Percentiles rank a stretch among this genome's conserved stretches.
These are phyloP conservation scores for Inonotus hispidus DNA, from an alignment of 1,284 basidiomycete species.

Conservation along the genomic window DNA sequence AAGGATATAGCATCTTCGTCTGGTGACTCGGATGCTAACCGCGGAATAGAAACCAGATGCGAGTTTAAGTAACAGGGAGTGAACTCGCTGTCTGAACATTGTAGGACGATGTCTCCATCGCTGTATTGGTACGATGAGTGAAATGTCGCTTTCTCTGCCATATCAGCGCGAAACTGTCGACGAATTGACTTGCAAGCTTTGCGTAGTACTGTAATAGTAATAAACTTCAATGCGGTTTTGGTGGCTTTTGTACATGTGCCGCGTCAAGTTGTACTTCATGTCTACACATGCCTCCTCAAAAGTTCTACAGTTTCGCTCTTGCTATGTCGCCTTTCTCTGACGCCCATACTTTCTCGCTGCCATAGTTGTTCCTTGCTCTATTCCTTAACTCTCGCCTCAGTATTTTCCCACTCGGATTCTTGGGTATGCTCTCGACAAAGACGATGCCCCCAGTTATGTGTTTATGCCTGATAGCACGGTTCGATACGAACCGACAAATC, in stretches of 20 bases:
- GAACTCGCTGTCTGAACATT: slow-evolving; percentile 9
- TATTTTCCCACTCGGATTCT: slow-evolving; percentile 72
- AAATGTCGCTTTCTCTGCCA: background rate
- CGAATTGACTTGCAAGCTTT: too few relatives aligned
- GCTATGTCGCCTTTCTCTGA: background rate
- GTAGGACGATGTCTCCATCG: slow-evolving; percentile 22
- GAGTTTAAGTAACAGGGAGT: slow-evolving; percentile 7
- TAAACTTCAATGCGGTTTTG: too few relatives aligned
- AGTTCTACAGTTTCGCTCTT: background rate
- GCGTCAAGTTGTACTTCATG: background rate
- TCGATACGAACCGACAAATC: slow-evolving; percentile 56
- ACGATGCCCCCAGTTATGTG: slow-evolving; percentile 60
- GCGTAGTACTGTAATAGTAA: too few relatives aligned
- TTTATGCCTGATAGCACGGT: slow-evolving; percentile 60
- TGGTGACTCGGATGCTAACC: background rate
- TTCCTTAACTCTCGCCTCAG: slow-evolving; percentile 57
- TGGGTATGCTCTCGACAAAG: slow-evolving; percentile 55
- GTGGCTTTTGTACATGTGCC: too few relatives aligned
- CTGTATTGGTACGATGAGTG: background rate
- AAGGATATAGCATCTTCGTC: slow-evolving; percentile 10
- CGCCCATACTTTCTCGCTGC: background rate
- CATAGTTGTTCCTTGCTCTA: slow-evolving; percentile 38
- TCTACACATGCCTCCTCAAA: background rate
- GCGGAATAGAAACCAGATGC: slow-evolving; percentile 11
- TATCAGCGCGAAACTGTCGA: too few relatives aligned